These are phyloP conservation scores for Candida silvatica DNA, from an alignment of 805 yeast species.

Conservation along the genomic window DNA sequence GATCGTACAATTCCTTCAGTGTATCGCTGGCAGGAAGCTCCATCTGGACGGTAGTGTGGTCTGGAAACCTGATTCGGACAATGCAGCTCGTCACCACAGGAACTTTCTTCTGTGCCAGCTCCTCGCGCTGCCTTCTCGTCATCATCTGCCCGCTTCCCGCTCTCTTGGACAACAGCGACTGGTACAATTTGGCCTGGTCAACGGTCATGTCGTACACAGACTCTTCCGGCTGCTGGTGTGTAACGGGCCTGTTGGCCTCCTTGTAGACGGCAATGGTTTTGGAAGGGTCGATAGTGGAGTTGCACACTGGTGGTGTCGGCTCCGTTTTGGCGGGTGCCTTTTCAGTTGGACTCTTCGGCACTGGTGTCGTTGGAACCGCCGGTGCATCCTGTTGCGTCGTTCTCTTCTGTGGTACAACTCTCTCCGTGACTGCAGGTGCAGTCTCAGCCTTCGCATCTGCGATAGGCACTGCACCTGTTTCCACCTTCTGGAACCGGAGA, in stretches of 20 bases:
- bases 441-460: neutral
- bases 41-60: conserved; percentile 41
- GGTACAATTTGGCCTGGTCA: conserved; percentile 47
- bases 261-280: neutral
- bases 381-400: neutral
- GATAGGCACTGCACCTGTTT: too few relatives aligned
- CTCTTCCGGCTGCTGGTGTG: conserved; percentile 19
- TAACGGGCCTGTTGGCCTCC: neutral
- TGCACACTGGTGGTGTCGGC: conserved; percentile 5
- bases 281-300: too few relatives aligned
- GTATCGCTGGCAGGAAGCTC: conserved; percentile 38
- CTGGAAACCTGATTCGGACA: conserved; percentile 51
- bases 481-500: conserved; percentile 14
- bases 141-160: conserved; percentile 29
- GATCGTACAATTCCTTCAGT: conserved; percentile 13
- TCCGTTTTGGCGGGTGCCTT: neutral
- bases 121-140: conserved; percentile 26
- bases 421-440: neutral
- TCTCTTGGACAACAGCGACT: conserved; percentile 34
- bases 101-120: conserved; percentile 19
- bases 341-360: neutral
- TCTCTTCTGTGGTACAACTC: neutral
- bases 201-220: conserved; percentile 37
- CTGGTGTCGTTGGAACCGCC: neutral
- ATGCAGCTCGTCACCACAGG: conserved; percentile 25